These are phyloP conservation scores for Lomentospora prolificans DNA, from an alignment of 2,329 filamentous ascomycete species.

Conservation along the genomic window DNA sequence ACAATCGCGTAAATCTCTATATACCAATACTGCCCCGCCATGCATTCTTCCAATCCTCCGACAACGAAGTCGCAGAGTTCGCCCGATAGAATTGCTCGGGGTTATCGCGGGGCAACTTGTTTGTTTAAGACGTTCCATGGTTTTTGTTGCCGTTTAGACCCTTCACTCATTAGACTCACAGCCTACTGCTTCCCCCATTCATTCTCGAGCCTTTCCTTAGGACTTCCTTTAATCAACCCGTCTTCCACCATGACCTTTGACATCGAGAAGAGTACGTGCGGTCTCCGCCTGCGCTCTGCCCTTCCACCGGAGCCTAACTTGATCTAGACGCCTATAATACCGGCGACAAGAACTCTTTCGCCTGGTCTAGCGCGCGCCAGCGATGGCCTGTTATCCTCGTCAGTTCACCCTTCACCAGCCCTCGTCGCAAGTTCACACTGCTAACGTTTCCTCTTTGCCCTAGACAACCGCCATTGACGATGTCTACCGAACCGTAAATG, in stretches of 20 bases:
- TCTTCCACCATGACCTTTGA: background rate
- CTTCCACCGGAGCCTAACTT: too few relatives aligned
- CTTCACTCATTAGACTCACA: background rate
- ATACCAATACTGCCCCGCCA: slow-evolving; percentile 1
- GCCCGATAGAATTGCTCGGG: too few relatives aligned
- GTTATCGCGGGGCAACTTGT: too few relatives aligned
- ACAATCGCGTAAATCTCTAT: background rate
- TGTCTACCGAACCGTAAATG: slow-evolving; percentile 64
- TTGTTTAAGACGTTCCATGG: background rate
- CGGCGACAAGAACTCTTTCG: slow-evolving; percentile 77
- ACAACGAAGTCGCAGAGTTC: too few relatives aligned
- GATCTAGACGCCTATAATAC: slow-evolving; percentile 63
- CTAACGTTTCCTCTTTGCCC: background rate
- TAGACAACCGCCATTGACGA: slow-evolving; percentile 92
- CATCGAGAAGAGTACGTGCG: background rate
- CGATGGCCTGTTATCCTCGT: slow-evolving; percentile 93
- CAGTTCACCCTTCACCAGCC: slow-evolving; percentile 18
- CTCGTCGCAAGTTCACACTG: background rate
- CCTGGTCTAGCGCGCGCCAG: slow-evolving; percentile 70
- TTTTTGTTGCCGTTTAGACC: background rate
- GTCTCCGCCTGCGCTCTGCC: too few relatives aligned
- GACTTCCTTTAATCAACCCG: too few relatives aligned
- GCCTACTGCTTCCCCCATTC: background rate
- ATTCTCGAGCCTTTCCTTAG: too few relatives aligned
- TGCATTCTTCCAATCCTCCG: background rate